Evolutionary conservation across 2,329 filamentous ascomycete genomes (phyloP), one percentile per base, ranked within the genome.

Genomic region (Sclerotinia minor): DNA sequence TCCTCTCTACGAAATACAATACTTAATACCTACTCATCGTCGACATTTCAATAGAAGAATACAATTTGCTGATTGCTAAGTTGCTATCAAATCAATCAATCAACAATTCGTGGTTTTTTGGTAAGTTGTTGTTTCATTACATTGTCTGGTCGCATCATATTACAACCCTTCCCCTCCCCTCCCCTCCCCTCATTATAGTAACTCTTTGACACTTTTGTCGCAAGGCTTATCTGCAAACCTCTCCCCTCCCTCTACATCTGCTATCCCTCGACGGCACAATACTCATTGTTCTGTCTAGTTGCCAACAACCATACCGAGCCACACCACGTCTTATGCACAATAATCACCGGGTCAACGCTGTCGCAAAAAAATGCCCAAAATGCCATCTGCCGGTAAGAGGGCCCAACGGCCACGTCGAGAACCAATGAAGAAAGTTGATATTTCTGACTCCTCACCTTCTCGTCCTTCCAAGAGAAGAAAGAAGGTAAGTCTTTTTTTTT

Each of bases 381-480:
- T 81, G 79, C 78, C 79, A 69, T 75, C 78, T 52, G 79, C 80
- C 57, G 76, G 76, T 13, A 81, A 79, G 71, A 76, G 79, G 70
- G 75, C 74, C 21, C 74, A 77, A 66, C 77, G 80, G 71, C 73
- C 75, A 69, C 75, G 76, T 69, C 77, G 78, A 71, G 78, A 78
- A 59, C 69, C 72, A 24, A 75, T 73, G 47, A 73, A 73, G 35
- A 64, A 71, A 64, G 61, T 71, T 65, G 75, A 76, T 45, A 58
- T 74, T 26, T 71, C 73, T 13, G 73, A 76, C 64, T 85, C 86
- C 35, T 89, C 87, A 5, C 86, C 87, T 19, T 84, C 82, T 68
- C 83, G 86, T 65, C 86, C 87, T n/a, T 80, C 83, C 15, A 89
- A 89, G 80, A 85, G 87, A 75, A 84, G 87, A 79, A 89, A 83